Evolutionary conservation across 768 basidiomycete genomes (phyloP).

Genomic region (Neoboletus magnificus): DNA sequence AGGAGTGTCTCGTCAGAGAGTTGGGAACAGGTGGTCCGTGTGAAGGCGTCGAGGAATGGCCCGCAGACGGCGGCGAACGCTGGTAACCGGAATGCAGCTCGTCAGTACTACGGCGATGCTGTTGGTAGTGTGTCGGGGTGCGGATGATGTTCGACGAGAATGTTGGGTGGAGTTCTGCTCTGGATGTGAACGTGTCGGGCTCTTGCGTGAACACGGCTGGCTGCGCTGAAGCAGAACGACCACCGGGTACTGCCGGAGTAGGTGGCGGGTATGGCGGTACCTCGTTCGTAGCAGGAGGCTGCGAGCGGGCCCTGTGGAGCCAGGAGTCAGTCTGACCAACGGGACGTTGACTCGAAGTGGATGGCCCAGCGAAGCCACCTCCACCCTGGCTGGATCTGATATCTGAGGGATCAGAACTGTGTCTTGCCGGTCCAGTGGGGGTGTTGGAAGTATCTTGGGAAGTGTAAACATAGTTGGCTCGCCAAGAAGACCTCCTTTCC

Average conservation of each 20-base stretch:
- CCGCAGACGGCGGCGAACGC: conserved; percentile 24
- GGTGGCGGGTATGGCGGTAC: conserved; percentile 31
- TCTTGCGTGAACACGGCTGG: conserved; percentile 21
- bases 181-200: conserved; percentile 48
- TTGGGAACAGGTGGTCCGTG: conserved; percentile 21
- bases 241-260: conserved; percentile 15
- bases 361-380: conserved; percentile 12
- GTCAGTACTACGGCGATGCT: conserved; percentile 25
- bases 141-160: conserved; percentile 69
- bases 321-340: conserved; percentile 12
- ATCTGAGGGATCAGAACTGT: conserved; percentile 25
- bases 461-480: conserved; percentile 18
- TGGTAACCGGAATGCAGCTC: conserved; percentile 15
- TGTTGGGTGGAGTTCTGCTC: conserved; percentile 56
- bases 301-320: conserved; percentile 21
- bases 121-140: conserved; percentile 59
- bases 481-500: conserved; percentile 16
- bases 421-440: conserved; percentile 19
- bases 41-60: conserved; percentile 13
- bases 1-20: conserved; percentile 23
- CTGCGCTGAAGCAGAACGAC: conserved; percentile 12
- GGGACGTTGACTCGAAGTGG: conserved; percentile 17
- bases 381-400: conserved; percentile 6
- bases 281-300: conserved; percentile 14
- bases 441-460: conserved; percentile 14